Percentiles rank a stretch among this genome's conserved stretches.
Conservation (phyloP, 306 rosid species). For the Senna tora region DNA sequence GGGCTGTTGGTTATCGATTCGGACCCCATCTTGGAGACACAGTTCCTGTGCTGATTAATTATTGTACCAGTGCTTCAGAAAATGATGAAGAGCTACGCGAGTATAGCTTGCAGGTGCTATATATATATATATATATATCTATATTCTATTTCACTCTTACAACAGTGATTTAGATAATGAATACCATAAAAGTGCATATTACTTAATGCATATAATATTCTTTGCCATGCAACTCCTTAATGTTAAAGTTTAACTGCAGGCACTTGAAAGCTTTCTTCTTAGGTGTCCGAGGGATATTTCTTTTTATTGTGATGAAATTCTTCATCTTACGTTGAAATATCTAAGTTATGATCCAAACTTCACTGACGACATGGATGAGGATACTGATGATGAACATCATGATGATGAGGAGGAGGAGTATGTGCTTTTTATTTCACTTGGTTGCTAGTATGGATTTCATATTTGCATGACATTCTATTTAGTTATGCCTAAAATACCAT, state of each 20-base stretch:
- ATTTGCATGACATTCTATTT: conserved; percentile 26
- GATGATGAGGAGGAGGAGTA: conserved; percentile 99
- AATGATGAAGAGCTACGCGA: conserved; percentile 86
- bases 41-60: conserved; percentile 71
- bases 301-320: conserved; percentile 74
- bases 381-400: conserved; percentile 83
- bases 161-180: conserved; percentile 1
- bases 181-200: neutral
- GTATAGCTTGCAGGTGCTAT: conserved; percentile 82
- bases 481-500: conserved; percentile 31
- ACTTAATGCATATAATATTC: neutral
- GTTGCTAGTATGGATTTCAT: conserved; percentile 23
- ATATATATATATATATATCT: too few species aligned
- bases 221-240: conserved; percentile 15
- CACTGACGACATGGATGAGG: conserved; percentile 99
- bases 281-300: conserved; percentile 83
- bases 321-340: conserved; percentile 85
- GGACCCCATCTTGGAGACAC: conserved; percentile 81
- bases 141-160: conserved; percentile 5
- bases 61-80: conserved; percentile 77
- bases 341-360: conserved; percentile 96
- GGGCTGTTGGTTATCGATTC: conserved; percentile 82
- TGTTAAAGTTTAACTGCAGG: conserved; percentile 56
- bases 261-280: conserved; percentile 76
- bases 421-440: conserved; percentile 41